phyloP scores from a whole-genome alignment of 179 eudicot genomes.

The Silene vulgaris region DNA sequence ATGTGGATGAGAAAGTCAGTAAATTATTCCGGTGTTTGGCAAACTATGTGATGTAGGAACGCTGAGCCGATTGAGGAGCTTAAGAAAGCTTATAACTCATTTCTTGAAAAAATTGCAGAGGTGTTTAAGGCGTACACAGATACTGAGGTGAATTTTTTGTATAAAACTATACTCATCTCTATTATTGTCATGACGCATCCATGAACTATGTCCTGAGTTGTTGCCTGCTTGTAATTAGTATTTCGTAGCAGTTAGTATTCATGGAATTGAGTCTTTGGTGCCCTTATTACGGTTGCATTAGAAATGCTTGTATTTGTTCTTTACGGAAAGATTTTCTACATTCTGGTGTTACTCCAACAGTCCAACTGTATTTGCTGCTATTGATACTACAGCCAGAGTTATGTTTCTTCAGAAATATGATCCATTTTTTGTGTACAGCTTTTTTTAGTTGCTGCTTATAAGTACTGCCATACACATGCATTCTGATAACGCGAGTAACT shows the following conservation, averaged over 20 bases:
- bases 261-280: neutral
- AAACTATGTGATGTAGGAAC: constrained; percentile 41
- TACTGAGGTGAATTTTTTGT: constrained; percentile 44
- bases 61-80: constrained; percentile 78
- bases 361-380: neutral
- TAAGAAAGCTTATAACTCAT: constrained; percentile 56
- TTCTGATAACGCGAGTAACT: neutral
- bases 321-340: neutral
- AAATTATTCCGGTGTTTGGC: neutral
- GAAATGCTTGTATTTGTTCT: neutral
- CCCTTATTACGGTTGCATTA: neutral
- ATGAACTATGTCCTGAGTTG: constrained; percentile 1
- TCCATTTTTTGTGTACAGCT: neutral
- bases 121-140: constrained; percentile 36
- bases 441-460: neutral
- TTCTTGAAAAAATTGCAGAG: constrained; percentile 51
- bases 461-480: neutral
- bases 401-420: neutral
- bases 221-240: neutral
- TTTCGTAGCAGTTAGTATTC: neutral
- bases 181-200: constrained; percentile 11
- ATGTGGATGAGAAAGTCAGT: neutral
- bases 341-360: neutral
- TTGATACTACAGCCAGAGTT: neutral
- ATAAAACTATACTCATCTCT: neutral